Evolutionary conservation across 2,329 filamentous ascomycete genomes (phyloP).

Genomic region (Xylaria sp.): DNA sequence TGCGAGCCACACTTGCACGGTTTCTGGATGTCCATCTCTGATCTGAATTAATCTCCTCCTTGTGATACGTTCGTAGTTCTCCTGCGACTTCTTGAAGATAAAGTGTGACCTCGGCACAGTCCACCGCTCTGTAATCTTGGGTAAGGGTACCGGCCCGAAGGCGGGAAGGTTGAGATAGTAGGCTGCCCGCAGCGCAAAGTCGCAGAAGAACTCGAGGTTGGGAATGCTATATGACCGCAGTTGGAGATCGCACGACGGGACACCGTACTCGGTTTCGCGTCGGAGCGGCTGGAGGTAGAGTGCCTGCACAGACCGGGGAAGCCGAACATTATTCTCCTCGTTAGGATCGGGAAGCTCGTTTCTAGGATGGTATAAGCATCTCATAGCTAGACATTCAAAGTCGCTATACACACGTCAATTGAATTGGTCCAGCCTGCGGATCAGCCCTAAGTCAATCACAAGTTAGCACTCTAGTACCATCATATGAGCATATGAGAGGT

Average conservation of each 20-base stretch:
- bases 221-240: constrained; percentile 90
- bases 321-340: constrained; percentile 57
- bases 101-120: constrained; percentile 90
- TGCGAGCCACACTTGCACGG: constrained; percentile 90
- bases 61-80: constrained; percentile 96
- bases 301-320: constrained; percentile 84
- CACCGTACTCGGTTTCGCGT: constrained; percentile 76
- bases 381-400: neutral
- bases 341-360: constrained; percentile 45
- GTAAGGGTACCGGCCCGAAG: constrained; percentile 85
- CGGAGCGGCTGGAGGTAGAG: constrained; percentile 87
- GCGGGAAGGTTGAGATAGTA: constrained; percentile 93
- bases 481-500: neutral
- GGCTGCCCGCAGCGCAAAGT: constrained; percentile 93
- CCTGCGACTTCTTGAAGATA: constrained; percentile 96
- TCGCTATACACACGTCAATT: constrained; percentile 41
- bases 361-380: constrained; percentile 40
- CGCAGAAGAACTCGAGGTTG: constrained; percentile 92
- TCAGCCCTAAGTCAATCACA: constrained; percentile 30
- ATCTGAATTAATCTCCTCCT: constrained; percentile 89
- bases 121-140: constrained; percentile 90
- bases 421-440: constrained; percentile 25
- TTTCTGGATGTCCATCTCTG: constrained; percentile 88
- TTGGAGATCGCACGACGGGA: constrained; percentile 91
- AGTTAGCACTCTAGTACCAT: constrained; percentile 26